These are phyloP conservation scores for Bretziella fagacearum DNA, from an alignment of 2,329 filamentous ascomycete genomes.

Conservation along the genomic window DNA sequence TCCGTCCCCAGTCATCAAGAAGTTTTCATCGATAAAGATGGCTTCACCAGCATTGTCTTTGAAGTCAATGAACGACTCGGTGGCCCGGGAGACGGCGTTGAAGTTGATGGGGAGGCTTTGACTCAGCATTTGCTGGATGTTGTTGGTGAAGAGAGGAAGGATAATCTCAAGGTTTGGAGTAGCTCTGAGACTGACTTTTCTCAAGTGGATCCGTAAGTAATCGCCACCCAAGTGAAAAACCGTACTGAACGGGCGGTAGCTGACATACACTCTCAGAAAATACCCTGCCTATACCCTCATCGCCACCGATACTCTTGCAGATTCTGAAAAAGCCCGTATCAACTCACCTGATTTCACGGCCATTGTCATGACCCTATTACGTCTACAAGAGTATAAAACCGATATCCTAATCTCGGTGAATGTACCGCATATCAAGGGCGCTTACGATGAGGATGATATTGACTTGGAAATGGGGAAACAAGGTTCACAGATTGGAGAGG, in stretches of 20 bases:
- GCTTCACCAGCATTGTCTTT: constrained; percentile 74
- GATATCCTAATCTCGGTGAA: constrained; percentile 79
- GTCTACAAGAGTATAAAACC: constrained; percentile 56
- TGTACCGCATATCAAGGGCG: constrained; percentile 62
- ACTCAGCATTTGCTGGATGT: constrained; percentile 54
- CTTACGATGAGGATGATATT: constrained; percentile 57
- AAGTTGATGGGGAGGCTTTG: constrained; percentile 52
- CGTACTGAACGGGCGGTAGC: neutral
- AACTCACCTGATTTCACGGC: constrained; percentile 46
- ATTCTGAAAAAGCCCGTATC: constrained; percentile 18
- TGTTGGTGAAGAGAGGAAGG: constrained; percentile 40
- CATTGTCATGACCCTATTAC: constrained; percentile 59
- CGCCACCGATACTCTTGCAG: constrained; percentile 39
- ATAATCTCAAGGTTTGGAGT: constrained; percentile 49
- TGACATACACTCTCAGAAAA: constrained; percentile 19
- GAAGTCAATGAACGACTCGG: constrained; percentile 76
- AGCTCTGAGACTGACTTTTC: constrained; percentile 43
- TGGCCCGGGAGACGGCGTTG: constrained; percentile 32
- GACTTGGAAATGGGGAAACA: constrained; percentile 47
- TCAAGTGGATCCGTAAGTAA: constrained; percentile 31
- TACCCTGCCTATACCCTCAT: constrained; percentile 50
- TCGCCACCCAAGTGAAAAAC: constrained; percentile 4
- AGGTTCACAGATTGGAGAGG: constrained; percentile 50
- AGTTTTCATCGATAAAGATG: constrained; percentile 69
- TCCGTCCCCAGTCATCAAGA: constrained; percentile 80